Evolutionary conservation across 352 stramenopile genomes (phyloP), one percentile per base, ranked within the genome.

Genomic region (Phytophthora crassamura): DNA sequence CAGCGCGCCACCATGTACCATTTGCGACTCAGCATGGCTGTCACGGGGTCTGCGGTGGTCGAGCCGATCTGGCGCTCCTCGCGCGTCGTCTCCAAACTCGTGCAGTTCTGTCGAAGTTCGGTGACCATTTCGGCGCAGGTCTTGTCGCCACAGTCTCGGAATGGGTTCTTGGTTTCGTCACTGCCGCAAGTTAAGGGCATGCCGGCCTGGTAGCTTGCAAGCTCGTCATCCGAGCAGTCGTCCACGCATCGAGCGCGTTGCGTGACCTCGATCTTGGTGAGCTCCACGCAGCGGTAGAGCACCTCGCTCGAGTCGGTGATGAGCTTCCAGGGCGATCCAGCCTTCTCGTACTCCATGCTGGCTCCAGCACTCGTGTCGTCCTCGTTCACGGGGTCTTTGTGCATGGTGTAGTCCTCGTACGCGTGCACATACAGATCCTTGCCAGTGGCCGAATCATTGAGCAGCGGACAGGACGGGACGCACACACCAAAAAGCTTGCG

Each of bases 1-100:
- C 83, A 91, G 22, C 82, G 80, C 25, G 81, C 78, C 40, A 93
- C 76, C 72, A 90, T 81, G 59, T 81, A 81, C 76, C 79, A 91
- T 56, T 84, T 79, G 46, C 77, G 78, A 55, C 84, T 90, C 15
- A 91, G 69, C 67, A 84, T 79, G 8, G 74, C 69, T 16, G 72
- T 88, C 10, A 93, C 58, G 0, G 83, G 77, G 41, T 93, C 78
- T 3, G 77, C 52, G 6, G 61, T 77, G 3, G 78, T 76, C 11
- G 68, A 72, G 1, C 73, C 69, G 16, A 84, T 67, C 55, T 86
- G 69, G 2, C 56, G 75, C 54, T 88, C 77, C 40, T 79, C 39
- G 12, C 74, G 72, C 0, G 60, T 66, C 22, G 67, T 75, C 64
- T 92, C 77, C 41, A 90, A 67, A 15, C 66, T 87, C 35, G 79